These are phyloP conservation scores for Sequoiadendron giganteum DNA, from an alignment of 75 land plant genomes.

Conservation along the genomic window DNA sequence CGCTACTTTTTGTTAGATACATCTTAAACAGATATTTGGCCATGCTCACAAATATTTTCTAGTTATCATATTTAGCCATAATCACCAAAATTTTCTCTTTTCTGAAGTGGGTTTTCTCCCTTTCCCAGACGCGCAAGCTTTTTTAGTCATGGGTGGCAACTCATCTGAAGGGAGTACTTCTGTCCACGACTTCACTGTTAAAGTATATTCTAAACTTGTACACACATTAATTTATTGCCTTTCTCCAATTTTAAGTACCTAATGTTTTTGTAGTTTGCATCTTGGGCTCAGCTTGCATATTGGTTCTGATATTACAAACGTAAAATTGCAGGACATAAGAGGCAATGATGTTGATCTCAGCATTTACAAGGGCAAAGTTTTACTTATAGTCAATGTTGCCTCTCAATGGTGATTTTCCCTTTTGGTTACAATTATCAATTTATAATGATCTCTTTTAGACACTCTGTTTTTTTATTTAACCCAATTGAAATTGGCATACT, in stretches of 20 bases:
- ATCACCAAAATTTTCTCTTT: background rate
- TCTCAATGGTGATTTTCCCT: constrained; percentile 65
- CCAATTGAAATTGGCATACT: background rate
- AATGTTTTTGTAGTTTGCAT: background rate
- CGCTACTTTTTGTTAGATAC: too few species aligned
- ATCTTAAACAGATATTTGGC: too few species aligned
- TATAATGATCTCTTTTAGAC: background rate
- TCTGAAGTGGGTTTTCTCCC: background rate
- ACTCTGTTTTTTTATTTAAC: background rate
- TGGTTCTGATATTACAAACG: background rate
- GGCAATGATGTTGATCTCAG: constrained; percentile 84
- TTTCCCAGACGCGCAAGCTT: background rate
- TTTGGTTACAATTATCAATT: background rate
- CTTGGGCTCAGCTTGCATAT: background rate
- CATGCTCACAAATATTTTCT: too few species aligned
- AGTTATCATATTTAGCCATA: background rate
- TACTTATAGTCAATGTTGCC: constrained; percentile 93
- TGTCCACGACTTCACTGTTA: constrained; percentile 8
- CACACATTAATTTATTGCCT: background rate
- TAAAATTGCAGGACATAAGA: constrained; percentile 50
- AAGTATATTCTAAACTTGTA: background rate
- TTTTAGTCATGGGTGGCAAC: background rate
- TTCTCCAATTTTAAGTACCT: background rate
- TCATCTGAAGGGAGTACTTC: background rate
- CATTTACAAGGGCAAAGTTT: constrained; percentile 75